These are phyloP conservation scores for Musa schizocarpa DNA, from an alignment of 176 grass and related monocot species.

Conservation along the genomic window DNA sequence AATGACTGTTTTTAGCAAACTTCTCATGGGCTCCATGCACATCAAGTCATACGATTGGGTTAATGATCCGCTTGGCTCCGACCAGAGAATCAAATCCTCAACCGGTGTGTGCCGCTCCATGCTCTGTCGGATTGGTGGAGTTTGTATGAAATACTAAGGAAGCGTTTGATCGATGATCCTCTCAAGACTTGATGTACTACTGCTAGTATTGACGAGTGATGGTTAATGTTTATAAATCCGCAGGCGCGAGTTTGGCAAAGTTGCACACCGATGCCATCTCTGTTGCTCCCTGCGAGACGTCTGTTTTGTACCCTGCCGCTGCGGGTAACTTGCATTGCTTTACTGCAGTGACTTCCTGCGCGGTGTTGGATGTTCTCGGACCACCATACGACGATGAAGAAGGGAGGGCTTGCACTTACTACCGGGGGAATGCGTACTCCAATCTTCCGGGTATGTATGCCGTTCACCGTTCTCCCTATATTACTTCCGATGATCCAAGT, in stretches of 20 bases:
- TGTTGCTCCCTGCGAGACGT: slow-evolving; percentile 46
- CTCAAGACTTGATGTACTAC: background rate
- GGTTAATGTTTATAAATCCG: background rate
- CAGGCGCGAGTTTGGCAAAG: slow-evolving; percentile 35
- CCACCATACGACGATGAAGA: slow-evolving; percentile 48
- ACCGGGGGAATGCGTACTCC: slow-evolving; percentile 26
- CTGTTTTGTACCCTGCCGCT: slow-evolving; percentile 36
- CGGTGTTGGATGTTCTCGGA: slow-evolving; percentile 53
- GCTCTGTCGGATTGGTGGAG: background rate
- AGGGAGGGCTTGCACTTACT: slow-evolving; percentile 43
- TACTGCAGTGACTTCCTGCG: slow-evolving; percentile 45
- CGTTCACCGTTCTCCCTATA: background rate
- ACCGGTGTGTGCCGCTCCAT: background rate
- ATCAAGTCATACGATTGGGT: slow-evolving; percentile 63
- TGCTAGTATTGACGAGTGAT: background rate
- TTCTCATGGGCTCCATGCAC: slow-evolving; percentile 52
- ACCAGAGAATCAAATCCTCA: background rate
- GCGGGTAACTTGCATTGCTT: slow-evolving; percentile 65
- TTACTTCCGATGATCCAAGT: too few relatives aligned
- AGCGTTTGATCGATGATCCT: background rate
- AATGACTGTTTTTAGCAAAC: slow-evolving; percentile 72
- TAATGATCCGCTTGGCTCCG: slow-evolving; percentile 9
- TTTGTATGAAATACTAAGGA: background rate
- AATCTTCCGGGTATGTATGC: slow-evolving; percentile 31
- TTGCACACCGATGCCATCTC: slow-evolving; percentile 42